phyloP scores from a whole-genome alignment of 306 rosid genomes.

The Dalbergia cultrata region DNA sequence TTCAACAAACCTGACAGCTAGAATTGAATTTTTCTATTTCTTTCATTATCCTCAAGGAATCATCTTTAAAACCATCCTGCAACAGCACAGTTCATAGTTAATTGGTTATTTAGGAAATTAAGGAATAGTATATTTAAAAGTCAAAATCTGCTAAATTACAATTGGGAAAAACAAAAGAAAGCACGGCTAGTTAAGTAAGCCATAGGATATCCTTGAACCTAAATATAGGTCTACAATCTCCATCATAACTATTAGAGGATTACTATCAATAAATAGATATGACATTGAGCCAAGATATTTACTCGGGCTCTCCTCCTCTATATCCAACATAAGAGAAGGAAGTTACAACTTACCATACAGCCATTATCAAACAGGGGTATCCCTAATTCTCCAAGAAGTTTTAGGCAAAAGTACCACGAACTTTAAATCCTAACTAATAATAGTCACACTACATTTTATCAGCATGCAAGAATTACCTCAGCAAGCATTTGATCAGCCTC shows the following conservation, averaged over 20 bases:
- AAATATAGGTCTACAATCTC: not conserved
- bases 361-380: not conserved
- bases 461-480: conserved; percentile 51
- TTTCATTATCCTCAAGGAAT: conserved; percentile 85
- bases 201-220: not conserved
- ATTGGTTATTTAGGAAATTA: not conserved
- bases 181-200: not conserved
- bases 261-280: not conserved
- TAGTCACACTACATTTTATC: not conserved
- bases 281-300: not conserved
- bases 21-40: conserved; percentile 69
- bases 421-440: not conserved
- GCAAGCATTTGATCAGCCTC: conserved; percentile 97
- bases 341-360: not conserved
- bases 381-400: not conserved
- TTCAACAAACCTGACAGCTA: conserved; percentile 77
- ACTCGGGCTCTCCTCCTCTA: not conserved
- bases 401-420: not conserved
- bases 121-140: not conserved
- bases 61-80: conserved; percentile 95
- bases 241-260: too few species aligned
- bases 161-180: too few species aligned
- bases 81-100: conserved; percentile 29
- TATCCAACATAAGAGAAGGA: not conserved
- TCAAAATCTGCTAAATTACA: not conserved